Evolutionary conservation across 2,329 filamentous ascomycete genomes (phyloP).

Genomic region (Aspergillus niger): DNA sequence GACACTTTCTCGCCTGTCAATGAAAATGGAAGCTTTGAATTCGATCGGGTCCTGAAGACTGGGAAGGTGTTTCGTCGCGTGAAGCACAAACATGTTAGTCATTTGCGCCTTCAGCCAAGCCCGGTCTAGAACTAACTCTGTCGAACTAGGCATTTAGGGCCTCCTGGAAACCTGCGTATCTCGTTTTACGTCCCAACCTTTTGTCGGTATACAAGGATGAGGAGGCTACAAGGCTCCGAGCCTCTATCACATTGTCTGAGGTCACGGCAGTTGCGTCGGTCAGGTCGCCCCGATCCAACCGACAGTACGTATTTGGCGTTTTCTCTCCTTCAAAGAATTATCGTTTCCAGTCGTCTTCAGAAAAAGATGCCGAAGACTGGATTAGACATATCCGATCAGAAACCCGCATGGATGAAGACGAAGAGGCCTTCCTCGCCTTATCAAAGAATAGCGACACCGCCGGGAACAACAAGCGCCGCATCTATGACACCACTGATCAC

Average conservation of each 20-base stretch:
- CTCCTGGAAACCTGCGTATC: conserved; percentile 86
- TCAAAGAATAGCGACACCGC: conserved; percentile 26
- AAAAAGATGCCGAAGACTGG: conserved; percentile 81
- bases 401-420: conserved; percentile 83
- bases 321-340: conserved; percentile 91
- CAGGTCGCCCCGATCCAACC: conserved; percentile 84
- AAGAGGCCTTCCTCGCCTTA: conserved; percentile 71
- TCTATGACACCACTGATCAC: conserved; percentile 45
- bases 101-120: conserved; percentile 6
- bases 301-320: conserved; percentile 84
- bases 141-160: conserved; percentile 50
- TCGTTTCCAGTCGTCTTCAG: conserved; percentile 76
- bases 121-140: conserved; percentile 15
- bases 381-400: conserved; percentile 76
- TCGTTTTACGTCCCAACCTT: conserved; percentile 86
- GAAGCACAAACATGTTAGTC: conserved; percentile 82
- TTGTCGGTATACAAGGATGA: conserved; percentile 92
- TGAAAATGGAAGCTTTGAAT: conserved; percentile 93
- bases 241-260: conserved; percentile 85
- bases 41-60: conserved; percentile 88
- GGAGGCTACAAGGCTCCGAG: conserved; percentile 83
- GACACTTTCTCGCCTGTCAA: conserved; percentile 83
- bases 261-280: conserved; percentile 87
- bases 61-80: conserved; percentile 86
- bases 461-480: conserved; percentile 30